Conservation (phyloP, 192 early-diverging fungal species). For the Gonapodya prolifera region DNA sequence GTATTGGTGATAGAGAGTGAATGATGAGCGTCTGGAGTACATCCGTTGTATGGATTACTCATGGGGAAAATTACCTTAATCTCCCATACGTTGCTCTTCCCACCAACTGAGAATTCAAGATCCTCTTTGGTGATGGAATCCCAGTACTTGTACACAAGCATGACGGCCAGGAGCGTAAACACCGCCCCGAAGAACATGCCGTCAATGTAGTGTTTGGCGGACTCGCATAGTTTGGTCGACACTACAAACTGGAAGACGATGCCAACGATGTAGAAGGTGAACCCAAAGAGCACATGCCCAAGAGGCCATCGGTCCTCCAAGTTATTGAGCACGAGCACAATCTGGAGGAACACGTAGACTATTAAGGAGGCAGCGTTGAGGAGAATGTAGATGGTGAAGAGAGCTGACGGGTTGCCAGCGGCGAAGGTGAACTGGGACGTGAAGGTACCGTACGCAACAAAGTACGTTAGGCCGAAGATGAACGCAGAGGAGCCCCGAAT, state of each 20-base stretch:
- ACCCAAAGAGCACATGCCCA: slow-evolving; percentile 82
- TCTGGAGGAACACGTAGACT: slow-evolving; percentile 80
- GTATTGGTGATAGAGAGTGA: neutral
- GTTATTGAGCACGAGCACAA: slow-evolving; percentile 86
- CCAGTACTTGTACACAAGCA: slow-evolving; percentile 99
- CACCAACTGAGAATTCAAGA: slow-evolving; percentile 82
- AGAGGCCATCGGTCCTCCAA: slow-evolving; percentile 95
- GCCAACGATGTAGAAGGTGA: slow-evolving; percentile 75
- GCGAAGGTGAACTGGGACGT: slow-evolving; percentile 45
- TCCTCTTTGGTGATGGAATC: slow-evolving; percentile 98
- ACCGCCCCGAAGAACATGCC: slow-evolving; percentile 94
- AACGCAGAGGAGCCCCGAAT: slow-evolving; percentile 73
- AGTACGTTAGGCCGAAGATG: slow-evolving; percentile 64
- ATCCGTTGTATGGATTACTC: neutral
- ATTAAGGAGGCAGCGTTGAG: slow-evolving; percentile 68
- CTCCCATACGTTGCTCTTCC: slow-evolving; percentile 75
- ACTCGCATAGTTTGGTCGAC: slow-evolving; percentile 67
- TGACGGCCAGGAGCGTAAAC: slow-evolving; percentile 77
- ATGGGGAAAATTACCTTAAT: slow-evolving; percentile 30
- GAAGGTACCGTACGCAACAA: slow-evolving; percentile 78
- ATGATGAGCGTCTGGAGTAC: no score
- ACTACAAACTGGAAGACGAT: slow-evolving; percentile 73
- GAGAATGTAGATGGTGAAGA: slow-evolving; percentile 82
- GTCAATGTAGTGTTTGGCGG: slow-evolving; percentile 90
- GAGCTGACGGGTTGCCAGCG: slow-evolving; percentile 44